These are phyloP conservation scores for Boletus subparvulus DNA, from an alignment of 768 basidiomycete species.

Conservation along the genomic window DNA sequence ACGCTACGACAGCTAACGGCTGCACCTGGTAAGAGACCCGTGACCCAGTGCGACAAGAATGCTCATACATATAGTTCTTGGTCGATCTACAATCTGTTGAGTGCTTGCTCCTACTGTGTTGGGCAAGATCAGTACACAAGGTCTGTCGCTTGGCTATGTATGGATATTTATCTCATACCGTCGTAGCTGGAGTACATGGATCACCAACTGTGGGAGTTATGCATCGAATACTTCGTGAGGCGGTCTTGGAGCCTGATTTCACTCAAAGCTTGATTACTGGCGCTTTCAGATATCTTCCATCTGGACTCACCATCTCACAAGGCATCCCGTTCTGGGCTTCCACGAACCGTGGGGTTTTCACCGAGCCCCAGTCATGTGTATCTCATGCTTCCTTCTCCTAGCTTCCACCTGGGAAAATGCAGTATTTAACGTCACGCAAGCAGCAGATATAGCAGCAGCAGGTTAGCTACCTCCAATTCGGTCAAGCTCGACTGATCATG, in stretches of 20 bases:
- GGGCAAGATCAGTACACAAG: slow-evolving; percentile 11
- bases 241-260: neutral
- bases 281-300: slow-evolving; percentile 24
- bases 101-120: slow-evolving; percentile 25
- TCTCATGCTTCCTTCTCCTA: slow-evolving; percentile 7
- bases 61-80: slow-evolving; percentile 25
- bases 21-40: slow-evolving; percentile 26
- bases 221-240: slow-evolving; percentile 22
- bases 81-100: slow-evolving; percentile 32
- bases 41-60: neutral
- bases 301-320: slow-evolving; percentile 6
- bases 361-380: neutral
- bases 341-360: slow-evolving; percentile 20
- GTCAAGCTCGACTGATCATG: neutral
- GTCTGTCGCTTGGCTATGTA: slow-evolving; percentile 4
- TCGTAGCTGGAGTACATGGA: slow-evolving; percentile 25
- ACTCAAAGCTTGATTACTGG: neutral
- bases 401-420: slow-evolving; percentile 18
- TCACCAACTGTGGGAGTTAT: slow-evolving; percentile 10
- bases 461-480: slow-evolving; percentile 7
- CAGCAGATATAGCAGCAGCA: neutral
- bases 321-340: slow-evolving; percentile 26
- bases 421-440: slow-evolving; percentile 16
- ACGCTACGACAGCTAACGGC: slow-evolving; percentile 7
- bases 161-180: neutral